A percentile compares a stretch with the other conserved stretches of the same genome.
Conservation (phyloP, 495 filamentous ascomycete genomes). For the Trichoderma reesei region DNA sequence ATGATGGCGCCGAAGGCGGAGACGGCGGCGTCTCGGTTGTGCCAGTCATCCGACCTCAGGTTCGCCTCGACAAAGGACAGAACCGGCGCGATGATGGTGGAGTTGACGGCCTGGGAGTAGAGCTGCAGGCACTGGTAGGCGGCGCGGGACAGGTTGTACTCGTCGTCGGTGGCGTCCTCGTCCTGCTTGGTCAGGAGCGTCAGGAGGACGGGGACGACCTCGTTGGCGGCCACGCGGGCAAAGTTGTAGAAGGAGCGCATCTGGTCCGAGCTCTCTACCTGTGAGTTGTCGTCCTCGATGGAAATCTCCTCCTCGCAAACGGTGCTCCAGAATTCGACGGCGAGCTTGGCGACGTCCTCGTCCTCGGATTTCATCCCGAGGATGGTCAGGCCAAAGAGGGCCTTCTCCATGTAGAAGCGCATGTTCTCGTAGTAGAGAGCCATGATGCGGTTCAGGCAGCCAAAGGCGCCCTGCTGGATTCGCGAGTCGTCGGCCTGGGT, state of each 20-base stretch:
- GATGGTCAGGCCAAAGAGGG: slow-evolving; percentile 94
- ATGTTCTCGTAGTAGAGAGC: slow-evolving; percentile 97
- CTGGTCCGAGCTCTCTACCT: slow-evolving; percentile 65
- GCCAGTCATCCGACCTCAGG: slow-evolving; percentile 85
- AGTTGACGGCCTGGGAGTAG: slow-evolving; percentile 82
- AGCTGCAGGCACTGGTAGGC: slow-evolving; percentile 95
- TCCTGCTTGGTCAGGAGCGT: slow-evolving; percentile 89
- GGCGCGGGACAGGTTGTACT: slow-evolving; percentile 92
- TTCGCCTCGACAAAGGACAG: slow-evolving; percentile 85
- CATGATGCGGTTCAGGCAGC: slow-evolving; percentile 97
- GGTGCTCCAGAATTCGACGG: slow-evolving; percentile 98
- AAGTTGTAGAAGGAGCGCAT: slow-evolving; percentile 88
- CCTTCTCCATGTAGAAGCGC: slow-evolving; percentile 99
- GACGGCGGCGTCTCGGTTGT: slow-evolving; percentile 84
- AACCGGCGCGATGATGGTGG: slow-evolving; percentile 70
- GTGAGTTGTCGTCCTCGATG: slow-evolving; percentile 90
- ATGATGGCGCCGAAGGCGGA: slow-evolving; percentile 98
- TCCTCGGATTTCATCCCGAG: slow-evolving; percentile 97
- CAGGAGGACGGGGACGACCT: slow-evolving; percentile 87
- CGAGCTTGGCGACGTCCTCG: slow-evolving; percentile 94
- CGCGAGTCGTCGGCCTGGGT: slow-evolving; percentile 82
- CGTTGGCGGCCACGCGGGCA: slow-evolving; percentile 73
- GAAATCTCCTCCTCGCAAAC: slow-evolving; percentile 97
- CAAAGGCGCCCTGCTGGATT: slow-evolving; percentile 91
- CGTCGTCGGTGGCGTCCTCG: slow-evolving; percentile 90